Evolutionary conservation across 768 basidiomycete genomes (phyloP), one percentile per base, ranked within the genome.

Genomic region (Auricularia heimuer): DNA sequence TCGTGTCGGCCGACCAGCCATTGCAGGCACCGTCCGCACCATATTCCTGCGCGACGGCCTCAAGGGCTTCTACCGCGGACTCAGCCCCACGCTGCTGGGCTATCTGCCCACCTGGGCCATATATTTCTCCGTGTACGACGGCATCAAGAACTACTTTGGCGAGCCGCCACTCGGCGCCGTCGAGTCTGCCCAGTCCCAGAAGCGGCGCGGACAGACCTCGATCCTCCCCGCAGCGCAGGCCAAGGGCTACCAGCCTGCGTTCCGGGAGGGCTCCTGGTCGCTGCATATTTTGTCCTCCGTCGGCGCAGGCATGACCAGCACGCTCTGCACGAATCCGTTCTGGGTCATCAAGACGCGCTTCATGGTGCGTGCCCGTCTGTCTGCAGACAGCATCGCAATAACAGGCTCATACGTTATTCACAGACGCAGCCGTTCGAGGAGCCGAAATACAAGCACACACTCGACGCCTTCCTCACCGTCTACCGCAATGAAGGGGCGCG

Each of bases 321-420:
- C 97, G 4, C 85, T 93, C 63, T 88, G 88, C 71, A 98, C 97
- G 33, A 98, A 93, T 76, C 97, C 97, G 0, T 75, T 99, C 6
- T 99, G 97, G 97, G 94, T 99, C 51, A 94, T 99, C 75, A 98
- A 98, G 80, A 98, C 96, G 29, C 86, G 97, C 35, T 98, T 98
- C 78, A 98, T 98, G 97, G 96, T 96, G 68, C 68, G n/a, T n/a
- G 79, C 70, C 39, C 39, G 39, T 14, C 39, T 21, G 21, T 24
- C 35, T 37, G 70, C 68, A 65, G 34, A 47, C 44, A 62, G 69
- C 65, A 56, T 45, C 58, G 63, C n/a, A 63, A 37, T 24, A 63
- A 21, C 39, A 54, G 4, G 61, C 21, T 64, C 62, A 34, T 14
- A 7, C 37, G 56, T 21, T 39, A 54, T 21, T 60, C 54, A 35